phyloP scores from a whole-genome alignment of 169 alveolate genomes.

The Babesia caballi region DNA sequence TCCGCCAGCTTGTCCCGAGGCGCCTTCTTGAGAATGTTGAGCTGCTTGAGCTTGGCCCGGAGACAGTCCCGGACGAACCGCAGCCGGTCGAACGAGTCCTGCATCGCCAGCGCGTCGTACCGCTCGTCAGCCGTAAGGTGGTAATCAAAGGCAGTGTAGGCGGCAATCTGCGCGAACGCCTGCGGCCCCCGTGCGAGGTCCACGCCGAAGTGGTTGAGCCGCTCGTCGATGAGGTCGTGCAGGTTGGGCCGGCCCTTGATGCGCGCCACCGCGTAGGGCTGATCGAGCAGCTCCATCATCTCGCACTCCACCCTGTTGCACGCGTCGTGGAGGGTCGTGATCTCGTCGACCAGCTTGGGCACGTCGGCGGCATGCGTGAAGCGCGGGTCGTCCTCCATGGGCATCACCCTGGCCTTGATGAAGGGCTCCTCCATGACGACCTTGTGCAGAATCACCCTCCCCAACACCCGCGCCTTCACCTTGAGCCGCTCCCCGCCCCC shows the following conservation, averaged over 20 bases:
- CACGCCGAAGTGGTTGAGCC: conserved; percentile 67
- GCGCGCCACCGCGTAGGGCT: conserved; percentile 73
- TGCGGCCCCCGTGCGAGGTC: conserved; percentile 69
- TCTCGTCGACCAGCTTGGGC: conserved; percentile 72
- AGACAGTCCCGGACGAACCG: conserved; percentile 71
- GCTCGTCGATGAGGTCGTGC: conserved; percentile 71
- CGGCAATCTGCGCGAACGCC: conserved; percentile 77
- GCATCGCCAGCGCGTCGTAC: conserved; percentile 75
- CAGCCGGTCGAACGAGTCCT: conserved; percentile 74
- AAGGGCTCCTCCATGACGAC: conserved; percentile 76
- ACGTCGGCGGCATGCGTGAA: conserved; percentile 67
- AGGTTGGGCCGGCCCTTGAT: conserved; percentile 68
- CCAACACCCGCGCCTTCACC: conserved; percentile 73
- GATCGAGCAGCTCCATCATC: conserved; percentile 73
- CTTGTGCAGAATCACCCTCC: conserved; percentile 68
- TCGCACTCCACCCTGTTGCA: conserved; percentile 71
- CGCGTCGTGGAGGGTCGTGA: conserved; percentile 63
- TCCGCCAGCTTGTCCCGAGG: conserved; percentile 75
- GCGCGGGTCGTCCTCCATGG: conserved; percentile 73
- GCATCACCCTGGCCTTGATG: conserved; percentile 70
- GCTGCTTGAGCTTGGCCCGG: conserved; percentile 70
- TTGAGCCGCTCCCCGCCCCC: conserved; percentile 61
- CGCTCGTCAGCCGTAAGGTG: conserved; percentile 76
- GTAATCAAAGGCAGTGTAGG: conserved; percentile 76
- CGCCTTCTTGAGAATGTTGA: conserved; percentile 74